Base-by-base conservation (phyloP, 495 filamentous ascomycete genomes). In the Lasiosphaeriaceae sp. region DNA sequence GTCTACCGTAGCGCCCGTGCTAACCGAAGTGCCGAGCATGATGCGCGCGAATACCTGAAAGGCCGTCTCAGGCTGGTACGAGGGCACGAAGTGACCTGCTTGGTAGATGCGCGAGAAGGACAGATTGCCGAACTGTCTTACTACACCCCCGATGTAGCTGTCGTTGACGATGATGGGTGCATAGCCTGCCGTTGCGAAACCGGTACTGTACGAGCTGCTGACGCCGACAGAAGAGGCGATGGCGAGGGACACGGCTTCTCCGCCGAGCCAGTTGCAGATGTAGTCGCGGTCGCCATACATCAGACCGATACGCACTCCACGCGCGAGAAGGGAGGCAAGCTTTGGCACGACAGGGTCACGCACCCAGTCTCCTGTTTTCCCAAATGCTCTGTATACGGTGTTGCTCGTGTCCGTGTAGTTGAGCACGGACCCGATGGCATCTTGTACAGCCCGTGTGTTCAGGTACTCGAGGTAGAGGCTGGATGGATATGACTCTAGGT, bases 31-130 rank as follows among this genome's bases (percentile, higher is more conserved):
- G 17, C 85, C 80, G 8, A 59, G 66, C 60, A 89, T 79, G 5
- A 81, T 77, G n/a, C 86, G 79, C 60, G 83, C 80, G 62, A 90
- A 89, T 34, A 90, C 68, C 50, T 81, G 74, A 44, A 87, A 79
- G 5, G 85, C 73, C 12, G 83, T 79, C 50, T 88, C 74, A 2
- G 86, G 86, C 64, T 88, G 85, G 63, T 89, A 90, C 37, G 86
- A 82, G 1, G 88, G 86, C 11, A 89, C 82, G 50, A 83, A 79
- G 62, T 92, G 88, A 0, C 88, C 88, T 11, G 85, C 82, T 60
- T 89, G 76, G 65, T 85, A 90, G 11, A 90, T 76, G 2, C 87
- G 79, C 24, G 80, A 77, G 66, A 90, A 92, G 29, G 83, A 84
- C 57, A 89, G 85, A 65, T 85, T 82, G 20, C 82, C 86, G 53